These are phyloP conservation scores for Hypericum perforatum DNA, from an alignment of 345 rosid genomes.

Conservation along the genomic window DNA sequence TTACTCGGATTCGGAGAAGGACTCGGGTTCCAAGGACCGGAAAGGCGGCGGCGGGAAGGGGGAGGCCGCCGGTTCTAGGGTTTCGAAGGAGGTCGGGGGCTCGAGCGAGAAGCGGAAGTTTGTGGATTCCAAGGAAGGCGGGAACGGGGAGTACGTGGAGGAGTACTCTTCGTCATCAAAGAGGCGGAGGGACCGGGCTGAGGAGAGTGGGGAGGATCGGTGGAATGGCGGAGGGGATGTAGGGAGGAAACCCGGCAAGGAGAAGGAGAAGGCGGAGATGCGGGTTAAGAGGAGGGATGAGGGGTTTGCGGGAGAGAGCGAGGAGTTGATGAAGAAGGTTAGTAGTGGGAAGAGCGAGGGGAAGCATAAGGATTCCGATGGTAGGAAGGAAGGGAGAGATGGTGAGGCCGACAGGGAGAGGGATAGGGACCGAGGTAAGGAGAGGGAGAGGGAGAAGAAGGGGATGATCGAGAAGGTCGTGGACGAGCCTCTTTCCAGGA, in stretches of 20 bases:
- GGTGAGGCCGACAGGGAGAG: conserved; percentile 26
- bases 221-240: conserved; percentile 61
- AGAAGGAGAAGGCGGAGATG: conserved; percentile 42
- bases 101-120: conserved; percentile 63
- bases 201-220: conserved; percentile 50
- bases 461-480: conserved; percentile 6
- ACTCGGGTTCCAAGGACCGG: conserved; percentile 50
- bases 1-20: conserved; percentile 83
- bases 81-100: conserved; percentile 40
- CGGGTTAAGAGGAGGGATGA: conserved; percentile 35
- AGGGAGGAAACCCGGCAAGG: conserved; percentile 30
- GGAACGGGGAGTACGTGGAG: conserved; percentile 54
- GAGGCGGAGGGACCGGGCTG: conserved; percentile 51
- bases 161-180: conserved; percentile 51
- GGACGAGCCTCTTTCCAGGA: conserved; percentile 31
- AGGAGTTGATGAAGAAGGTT: conserved; percentile 32
- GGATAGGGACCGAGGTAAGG: conserved; percentile 34
- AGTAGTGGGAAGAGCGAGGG: conserved; percentile 48
- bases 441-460: conserved; percentile 23
- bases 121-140: conserved; percentile 32
- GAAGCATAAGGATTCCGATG: conserved; percentile 47
- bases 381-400: conserved; percentile 57
- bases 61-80: conserved; percentile 39
- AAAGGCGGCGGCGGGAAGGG: conserved; percentile 47
- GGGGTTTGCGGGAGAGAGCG: conserved; percentile 23